A percentile compares a stretch with the other conserved stretches of the same genome.
Conservation (phyloP, 139 green algal species). For the Micromonas pusilla region DNA sequence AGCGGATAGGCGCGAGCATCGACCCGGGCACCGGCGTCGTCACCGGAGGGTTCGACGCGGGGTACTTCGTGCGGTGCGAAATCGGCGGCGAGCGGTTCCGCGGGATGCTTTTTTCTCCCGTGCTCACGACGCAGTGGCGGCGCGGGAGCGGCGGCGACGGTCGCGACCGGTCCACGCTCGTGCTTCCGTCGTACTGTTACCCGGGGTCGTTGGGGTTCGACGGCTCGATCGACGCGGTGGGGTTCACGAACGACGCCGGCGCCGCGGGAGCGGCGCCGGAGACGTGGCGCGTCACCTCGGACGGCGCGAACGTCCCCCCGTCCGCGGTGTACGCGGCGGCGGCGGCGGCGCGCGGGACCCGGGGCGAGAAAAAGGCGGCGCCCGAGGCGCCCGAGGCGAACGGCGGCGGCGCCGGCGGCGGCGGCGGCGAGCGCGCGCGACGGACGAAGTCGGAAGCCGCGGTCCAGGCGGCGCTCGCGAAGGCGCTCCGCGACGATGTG, state of each 20-base stretch:
- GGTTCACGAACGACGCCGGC: neutral
- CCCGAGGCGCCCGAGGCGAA: too few species aligned
- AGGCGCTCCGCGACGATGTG: too few species aligned
- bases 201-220: neutral
- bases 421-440: too few species aligned
- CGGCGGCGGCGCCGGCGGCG: too few species aligned
- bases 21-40: neutral
- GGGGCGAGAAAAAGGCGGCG: too few species aligned
- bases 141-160: too few species aligned
- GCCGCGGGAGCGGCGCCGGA: neutral
- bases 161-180: too few species aligned
- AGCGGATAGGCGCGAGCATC: neutral
- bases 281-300: neutral
- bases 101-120: neutral
- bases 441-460: too few species aligned
- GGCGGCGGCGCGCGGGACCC: too few species aligned
- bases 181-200: neutral
- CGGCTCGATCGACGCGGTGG: neutral
- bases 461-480: too few species aligned
- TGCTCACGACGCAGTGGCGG: neutral
- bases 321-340: too few species aligned
- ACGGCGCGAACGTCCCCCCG: neutral
- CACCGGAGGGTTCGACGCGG: conserved; percentile 7
- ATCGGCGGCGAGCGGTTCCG: neutral
- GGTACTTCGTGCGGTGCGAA: neutral